Base-by-base conservation (phyloP, 805 yeast species). In the Pichia occidentalis region DNA sequence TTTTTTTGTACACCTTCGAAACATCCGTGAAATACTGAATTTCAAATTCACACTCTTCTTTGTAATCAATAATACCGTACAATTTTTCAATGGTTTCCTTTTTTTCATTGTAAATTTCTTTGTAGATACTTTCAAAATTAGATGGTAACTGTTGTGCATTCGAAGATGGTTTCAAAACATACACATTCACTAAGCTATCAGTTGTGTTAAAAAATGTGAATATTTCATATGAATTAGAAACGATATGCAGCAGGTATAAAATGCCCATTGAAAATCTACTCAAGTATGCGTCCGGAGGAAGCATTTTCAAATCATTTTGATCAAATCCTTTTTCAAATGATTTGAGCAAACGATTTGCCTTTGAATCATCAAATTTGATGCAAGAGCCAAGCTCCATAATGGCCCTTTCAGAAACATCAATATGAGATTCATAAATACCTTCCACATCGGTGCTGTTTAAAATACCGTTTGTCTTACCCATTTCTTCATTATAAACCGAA, bases 301-400 rank as follows among this genome's bases (percentile, higher is more conserved):
- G 61, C 37, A 61, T 54, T 21, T 64, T 62, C 38, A 74, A 56
- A 56, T 79, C 77, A 35, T 73, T 73, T 39, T 73, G 53, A 11
- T 81, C 75, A 58, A 94, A 94, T 1, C 98, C 98, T 42, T 73
- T 71, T 49, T 85, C 87, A 40, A 92, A 63, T 21, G 96, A 95
- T 50, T 72, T 75, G 7, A 97, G 95, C 8, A 94, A 64, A 0
- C 87, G 77, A 7, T 97, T 96, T n/a, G 85, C 73, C 39, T 72
- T 68, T 1, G 75, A 64, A 31, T 80, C 80, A 45, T 77, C 85
- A 46, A 88, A 80, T 12, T 68, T 68, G 16, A 88, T 82, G 12
- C 75, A 67, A 18, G 78, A 67, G 3, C 98, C 97, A 13, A 92
- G 62, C 23, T 80, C 81, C 46, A 92, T 72, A 30, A 86, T 71